A percentile compares a stretch with the other conserved stretches of the same genome.
phyloP scores from a whole-genome alignment of 768 basidiomycete genomes.

The Termitomyces sp. region DNA sequence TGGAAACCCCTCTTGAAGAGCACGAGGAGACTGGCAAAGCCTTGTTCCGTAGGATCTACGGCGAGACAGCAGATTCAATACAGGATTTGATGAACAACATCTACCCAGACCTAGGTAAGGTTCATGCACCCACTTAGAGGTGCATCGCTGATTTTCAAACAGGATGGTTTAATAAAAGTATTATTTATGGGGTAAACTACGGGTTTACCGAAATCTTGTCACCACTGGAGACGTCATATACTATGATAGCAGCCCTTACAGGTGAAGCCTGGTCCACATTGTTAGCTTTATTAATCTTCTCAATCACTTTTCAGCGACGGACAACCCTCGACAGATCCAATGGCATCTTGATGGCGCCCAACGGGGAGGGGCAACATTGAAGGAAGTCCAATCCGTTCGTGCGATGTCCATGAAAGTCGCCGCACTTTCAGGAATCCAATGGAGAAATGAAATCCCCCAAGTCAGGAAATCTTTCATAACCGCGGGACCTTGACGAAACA shows the following conservation, averaged over 20 bases:
- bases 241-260: constrained; percentile 55
- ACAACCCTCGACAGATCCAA: constrained; percentile 54
- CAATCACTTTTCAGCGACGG: constrained; percentile 28
- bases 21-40: constrained; percentile 34
- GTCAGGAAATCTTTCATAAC: constrained; percentile 16
- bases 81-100: constrained; percentile 41
- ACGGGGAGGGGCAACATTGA: constrained; percentile 48
- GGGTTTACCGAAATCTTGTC: constrained; percentile 42
- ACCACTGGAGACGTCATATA: constrained; percentile 52
- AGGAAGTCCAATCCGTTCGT: constrained; percentile 52
- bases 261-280: background rate
- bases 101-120: constrained; percentile 64
- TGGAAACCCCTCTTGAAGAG: constrained; percentile 26
- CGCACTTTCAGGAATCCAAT: constrained; percentile 39
- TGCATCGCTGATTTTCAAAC: constrained; percentile 1
- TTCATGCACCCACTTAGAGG: background rate
- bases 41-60: constrained; percentile 50
- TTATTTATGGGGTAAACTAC: constrained; percentile 57
- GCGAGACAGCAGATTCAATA: constrained; percentile 48
- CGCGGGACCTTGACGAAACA: background rate
- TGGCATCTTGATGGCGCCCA: constrained; percentile 62
- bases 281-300: background rate
- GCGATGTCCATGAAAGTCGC: constrained; percentile 50
- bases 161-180: constrained; percentile 50
- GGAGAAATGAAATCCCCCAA: constrained; percentile 52